Evolutionary conservation across 148 eudicot genomes (phyloP).

Genomic region (Fagopyrum esculentum): DNA sequence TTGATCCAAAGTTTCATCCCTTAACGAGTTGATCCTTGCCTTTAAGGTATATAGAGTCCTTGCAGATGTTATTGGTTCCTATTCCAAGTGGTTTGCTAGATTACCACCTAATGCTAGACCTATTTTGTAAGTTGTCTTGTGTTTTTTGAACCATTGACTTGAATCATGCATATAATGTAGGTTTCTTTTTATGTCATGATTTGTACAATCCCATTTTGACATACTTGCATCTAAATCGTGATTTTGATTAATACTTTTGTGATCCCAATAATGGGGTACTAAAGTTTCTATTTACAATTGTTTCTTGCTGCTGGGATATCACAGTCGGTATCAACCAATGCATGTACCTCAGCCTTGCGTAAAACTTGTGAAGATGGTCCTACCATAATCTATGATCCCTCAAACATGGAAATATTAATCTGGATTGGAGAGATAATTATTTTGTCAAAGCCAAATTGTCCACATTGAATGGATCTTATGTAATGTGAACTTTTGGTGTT

Average conservation of each 20-base stretch:
- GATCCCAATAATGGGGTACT: slow-evolving; percentile 3
- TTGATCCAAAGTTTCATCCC: background rate
- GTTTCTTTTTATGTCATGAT: background rate
- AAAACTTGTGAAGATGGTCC: slow-evolving; percentile 92
- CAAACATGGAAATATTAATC: slow-evolving; percentile 76
- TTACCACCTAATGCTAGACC: slow-evolving; percentile 55
- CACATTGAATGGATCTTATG: background rate
- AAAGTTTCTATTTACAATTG: slow-evolving; percentile 44
- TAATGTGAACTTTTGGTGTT: background rate
- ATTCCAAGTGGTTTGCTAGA: slow-evolving; percentile 78
- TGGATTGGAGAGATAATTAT: slow-evolving; percentile 88
- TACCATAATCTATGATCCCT: slow-evolving; percentile 46
- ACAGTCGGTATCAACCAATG: slow-evolving; percentile 60
- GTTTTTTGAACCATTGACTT: slow-evolving; percentile 4
- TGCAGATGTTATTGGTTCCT: slow-evolving; percentile 91
- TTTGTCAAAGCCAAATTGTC: background rate
- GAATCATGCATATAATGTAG: slow-evolving; percentile 1
- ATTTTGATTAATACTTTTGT: background rate
- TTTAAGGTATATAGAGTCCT: slow-evolving; percentile 79
- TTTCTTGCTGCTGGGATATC: slow-evolving; percentile 87
- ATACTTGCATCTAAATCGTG: background rate
- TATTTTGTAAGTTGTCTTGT: slow-evolving; percentile 56
- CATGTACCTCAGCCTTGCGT: slow-evolving; percentile 83
- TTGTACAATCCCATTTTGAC: background rate
- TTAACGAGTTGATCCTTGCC: slow-evolving; percentile 12